phyloP scores from a whole-genome alignment of 2,329 filamentous ascomycete species.

The Elsinoe necatrix region DNA sequence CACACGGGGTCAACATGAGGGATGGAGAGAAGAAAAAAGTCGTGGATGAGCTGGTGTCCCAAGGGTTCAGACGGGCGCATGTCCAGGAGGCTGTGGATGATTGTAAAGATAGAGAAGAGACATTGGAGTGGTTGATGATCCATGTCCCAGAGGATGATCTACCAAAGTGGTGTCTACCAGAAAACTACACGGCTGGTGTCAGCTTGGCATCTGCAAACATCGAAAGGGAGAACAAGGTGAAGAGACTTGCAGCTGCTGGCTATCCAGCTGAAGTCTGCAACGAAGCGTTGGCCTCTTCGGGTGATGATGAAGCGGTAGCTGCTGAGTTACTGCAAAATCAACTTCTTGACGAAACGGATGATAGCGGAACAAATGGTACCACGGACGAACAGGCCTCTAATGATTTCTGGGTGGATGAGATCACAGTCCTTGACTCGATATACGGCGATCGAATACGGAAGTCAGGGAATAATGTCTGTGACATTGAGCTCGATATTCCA shows the following conservation, averaged over 20 bases:
- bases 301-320: conserved; percentile 65
- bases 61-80: conserved; percentile 84
- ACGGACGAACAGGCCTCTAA: conserved; percentile 37
- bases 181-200: conserved; percentile 83
- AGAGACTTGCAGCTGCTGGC: conserved; percentile 70
- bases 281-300: conserved; percentile 61
- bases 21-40: conserved; percentile 50
- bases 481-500: conserved; percentile 55
- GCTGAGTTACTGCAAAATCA: conserved; percentile 71
- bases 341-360: conserved; percentile 41
- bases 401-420: conserved; percentile 76
- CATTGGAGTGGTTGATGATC: conserved; percentile 90
- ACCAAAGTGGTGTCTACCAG: conserved; percentile 84
- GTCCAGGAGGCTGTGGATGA: conserved; percentile 77
- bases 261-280: conserved; percentile 80
- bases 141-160: conserved; percentile 96
- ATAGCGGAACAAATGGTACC: conserved; percentile 14
- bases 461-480: conserved; percentile 48
- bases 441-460: conserved; percentile 63
- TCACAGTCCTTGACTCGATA: conserved; percentile 74
- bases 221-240: conserved; percentile 71
- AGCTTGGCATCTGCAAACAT: conserved; percentile 76
- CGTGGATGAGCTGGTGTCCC: conserved; percentile 62
- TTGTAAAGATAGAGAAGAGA: conserved; percentile 87
- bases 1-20: conserved; percentile 60